phyloP scores from a whole-genome alignment of 164 flowering plant genomes.

The Santalum album region DNA sequence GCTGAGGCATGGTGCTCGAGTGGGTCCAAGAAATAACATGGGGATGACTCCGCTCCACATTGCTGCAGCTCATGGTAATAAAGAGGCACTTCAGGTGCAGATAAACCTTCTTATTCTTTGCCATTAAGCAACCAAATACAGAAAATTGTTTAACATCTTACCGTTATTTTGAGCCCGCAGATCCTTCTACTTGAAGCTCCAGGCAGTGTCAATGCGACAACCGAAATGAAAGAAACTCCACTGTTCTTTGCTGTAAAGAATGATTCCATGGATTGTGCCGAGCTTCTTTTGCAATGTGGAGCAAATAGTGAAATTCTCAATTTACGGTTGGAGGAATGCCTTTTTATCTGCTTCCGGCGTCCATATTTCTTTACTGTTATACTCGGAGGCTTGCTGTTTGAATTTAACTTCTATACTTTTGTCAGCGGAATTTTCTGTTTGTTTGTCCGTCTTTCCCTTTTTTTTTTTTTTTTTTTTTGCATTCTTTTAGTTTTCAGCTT shows the following conservation, averaged over 20 bases:
- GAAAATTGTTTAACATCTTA: neutral
- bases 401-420: too few species aligned
- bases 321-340: slow-evolving; percentile 35
- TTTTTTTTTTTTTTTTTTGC: too few species aligned
- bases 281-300: slow-evolving; percentile 44
- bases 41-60: slow-evolving; percentile 45
- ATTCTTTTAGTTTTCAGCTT: too few species aligned
- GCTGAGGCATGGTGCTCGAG: slow-evolving; percentile 41
- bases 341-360: neutral
- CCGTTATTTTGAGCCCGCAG: slow-evolving; percentile 18
- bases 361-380: neutral
- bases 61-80: slow-evolving; percentile 43
- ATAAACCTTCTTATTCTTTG: neutral
- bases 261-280: slow-evolving; percentile 32
- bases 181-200: slow-evolving; percentile 32
- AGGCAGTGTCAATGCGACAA: slow-evolving; percentile 23
- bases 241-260: slow-evolving; percentile 54
- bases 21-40: slow-evolving; percentile 32
- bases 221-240: slow-evolving; percentile 52
- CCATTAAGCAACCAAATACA: neutral
- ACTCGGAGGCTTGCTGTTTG: too few species aligned
- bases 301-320: slow-evolving; percentile 46
- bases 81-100: slow-evolving; percentile 35
- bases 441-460: too few species aligned
- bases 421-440: too few species aligned